Evolutionary conservation across 179 eudicot genomes (phyloP), one percentile per base, ranked within the genome.

Genomic region (Silene noctiflora): DNA sequence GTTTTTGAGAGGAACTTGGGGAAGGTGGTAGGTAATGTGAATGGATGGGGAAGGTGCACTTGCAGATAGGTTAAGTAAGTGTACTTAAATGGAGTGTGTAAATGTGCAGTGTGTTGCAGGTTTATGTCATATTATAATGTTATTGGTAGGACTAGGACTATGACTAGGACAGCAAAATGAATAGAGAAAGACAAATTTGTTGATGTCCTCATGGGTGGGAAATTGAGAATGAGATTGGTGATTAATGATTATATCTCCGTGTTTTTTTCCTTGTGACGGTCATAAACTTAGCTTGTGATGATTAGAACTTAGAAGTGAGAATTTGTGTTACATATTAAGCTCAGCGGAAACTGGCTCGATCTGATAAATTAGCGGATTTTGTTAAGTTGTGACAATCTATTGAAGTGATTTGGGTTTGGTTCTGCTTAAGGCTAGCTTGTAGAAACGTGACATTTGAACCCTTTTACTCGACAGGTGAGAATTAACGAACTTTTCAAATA

Each of bases 141-240:
- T n/a, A n/a, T n/a, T 51, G 58, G 58, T 51, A 51, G 58, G 58
- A 14, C 58, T 14, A 33, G 7, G 39, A 51, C 16, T 67, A 27
- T 1, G 29, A 27, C 29, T 27, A 67, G 53, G 51, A 69, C 72
- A 69, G 0, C n/a, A 69, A 69, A 44, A 19, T 69, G 59, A 55
- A 44, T 69, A 46, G 73, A 22, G 31, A 13, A 44, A 46, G 60
- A 46, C 73, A 69, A 69, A 3, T 44, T 69, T 69, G 72, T 20
- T 46, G 58, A 69, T 27, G 29, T 1, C 29, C 29, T 27, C 1
- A 27, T 69, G 27, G 4, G 58, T 69, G 59, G 10, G 46, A 9
- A 39, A 16, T 2, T 51, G 29, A 58, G 44, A 20, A 69, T 6
- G 8, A 61, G 68, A 59, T 56, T 39, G 46, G 46, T 39, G 11